Percentiles rank a stretch among this genome's conserved stretches.
phyloP scores from a whole-genome alignment of 225 moss, liverwort and hornwort species.

The Sphagnum tenellum region DNA sequence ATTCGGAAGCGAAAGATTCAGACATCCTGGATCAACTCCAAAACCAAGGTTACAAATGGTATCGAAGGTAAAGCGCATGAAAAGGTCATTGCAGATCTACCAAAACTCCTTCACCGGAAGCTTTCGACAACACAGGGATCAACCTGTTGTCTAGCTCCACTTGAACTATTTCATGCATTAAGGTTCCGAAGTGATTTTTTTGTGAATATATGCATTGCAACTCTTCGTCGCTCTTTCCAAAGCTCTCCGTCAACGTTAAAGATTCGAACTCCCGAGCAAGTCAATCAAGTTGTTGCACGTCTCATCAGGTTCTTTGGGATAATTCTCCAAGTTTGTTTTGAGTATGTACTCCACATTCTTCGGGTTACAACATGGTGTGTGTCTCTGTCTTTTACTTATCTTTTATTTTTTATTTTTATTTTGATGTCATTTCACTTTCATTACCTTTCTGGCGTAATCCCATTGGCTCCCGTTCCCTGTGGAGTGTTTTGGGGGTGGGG shows the following conservation, averaged over 20 bases:
- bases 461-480: too few relatives aligned
- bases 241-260: conserved; percentile 32
- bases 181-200: conserved; percentile 16
- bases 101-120: conserved; percentile 8
- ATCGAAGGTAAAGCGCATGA: conserved; percentile 62
- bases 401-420: too few relatives aligned
- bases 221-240: conserved; percentile 34
- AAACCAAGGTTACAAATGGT: conserved; percentile 67
- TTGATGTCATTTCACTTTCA: too few relatives aligned
- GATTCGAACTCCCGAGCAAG: conserved; percentile 33
- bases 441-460: too few relatives aligned
- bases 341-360: conserved; percentile 32
- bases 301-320: conserved; percentile 14
- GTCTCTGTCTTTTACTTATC: too few relatives aligned
- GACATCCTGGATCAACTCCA: conserved; percentile 58
- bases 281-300: conserved; percentile 4
- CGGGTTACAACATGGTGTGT: too few relatives aligned
- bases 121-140: conserved; percentile 13
- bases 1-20: conserved; percentile 32
- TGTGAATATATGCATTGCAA: conserved; percentile 33
- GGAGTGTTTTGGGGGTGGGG: too few relatives aligned
- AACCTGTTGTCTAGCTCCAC: conserved; percentile 14
- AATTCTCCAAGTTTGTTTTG: conserved; percentile 32
- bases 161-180: conserved; percentile 11
- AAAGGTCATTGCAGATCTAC: conserved; percentile 57